These are phyloP conservation scores for Parascedosporium putredinis DNA, from an alignment of 2,329 filamentous ascomycete genomes.

Conservation along the genomic window DNA sequence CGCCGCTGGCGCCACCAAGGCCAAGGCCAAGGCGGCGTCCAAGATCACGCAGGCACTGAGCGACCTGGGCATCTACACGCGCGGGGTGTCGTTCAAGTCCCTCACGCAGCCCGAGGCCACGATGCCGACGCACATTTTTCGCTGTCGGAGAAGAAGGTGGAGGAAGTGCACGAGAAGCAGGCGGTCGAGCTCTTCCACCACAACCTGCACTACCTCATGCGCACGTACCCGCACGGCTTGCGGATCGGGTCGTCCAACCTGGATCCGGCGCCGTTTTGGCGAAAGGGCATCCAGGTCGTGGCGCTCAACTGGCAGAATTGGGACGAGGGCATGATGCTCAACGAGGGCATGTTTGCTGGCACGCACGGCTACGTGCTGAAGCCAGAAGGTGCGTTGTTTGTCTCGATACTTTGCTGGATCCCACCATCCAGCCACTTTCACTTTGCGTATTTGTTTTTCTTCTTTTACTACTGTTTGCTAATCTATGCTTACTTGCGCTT, in stretches of 20 bases:
- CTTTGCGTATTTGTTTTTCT: not conserved
- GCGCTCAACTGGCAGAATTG: conserved; percentile 90
- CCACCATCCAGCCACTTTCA: not conserved
- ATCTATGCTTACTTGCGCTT: not conserved
- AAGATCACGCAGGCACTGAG: conserved; percentile 67
- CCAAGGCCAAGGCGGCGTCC: conserved; percentile 33
- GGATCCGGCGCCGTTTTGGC: conserved; percentile 77
- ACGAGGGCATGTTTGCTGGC: conserved; percentile 81
- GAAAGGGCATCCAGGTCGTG: conserved; percentile 80
- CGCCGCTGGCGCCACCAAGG: conserved; percentile 28
- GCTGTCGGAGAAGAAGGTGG: conserved; percentile 52
- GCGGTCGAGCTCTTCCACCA: conserved; percentile 58
- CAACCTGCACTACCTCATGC: conserved; percentile 74
- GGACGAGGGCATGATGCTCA: conserved; percentile 92
- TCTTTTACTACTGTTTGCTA: not conserved
- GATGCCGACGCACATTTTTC: conserved; percentile 60
- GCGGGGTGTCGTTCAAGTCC: conserved; percentile 70
- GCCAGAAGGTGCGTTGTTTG: conserved; percentile 47
- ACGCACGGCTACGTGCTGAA: conserved; percentile 82
- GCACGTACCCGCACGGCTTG: conserved; percentile 76
- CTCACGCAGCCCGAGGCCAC: conserved; percentile 60
- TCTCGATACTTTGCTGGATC: not conserved
- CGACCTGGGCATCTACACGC: conserved; percentile 70
- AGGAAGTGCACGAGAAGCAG: conserved; percentile 44
- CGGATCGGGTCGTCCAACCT: conserved; percentile 78